Conservation (phyloP, 75 land plant genomes). For the Pinus tabuliformis region DNA sequence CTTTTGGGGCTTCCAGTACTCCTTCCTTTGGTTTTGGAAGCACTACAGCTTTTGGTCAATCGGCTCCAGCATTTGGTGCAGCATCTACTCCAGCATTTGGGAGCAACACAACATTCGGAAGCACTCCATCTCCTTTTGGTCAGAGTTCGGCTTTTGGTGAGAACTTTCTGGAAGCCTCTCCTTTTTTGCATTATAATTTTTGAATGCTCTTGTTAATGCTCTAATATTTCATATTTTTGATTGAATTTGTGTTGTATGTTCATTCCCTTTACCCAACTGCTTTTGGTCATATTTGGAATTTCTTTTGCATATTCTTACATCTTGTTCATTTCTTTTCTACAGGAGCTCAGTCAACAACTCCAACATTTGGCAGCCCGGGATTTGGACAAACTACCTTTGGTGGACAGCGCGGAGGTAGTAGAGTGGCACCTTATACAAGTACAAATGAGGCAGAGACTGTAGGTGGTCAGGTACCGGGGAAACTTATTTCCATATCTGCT, state of each 20-base stretch:
- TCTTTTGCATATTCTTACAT: not conserved
- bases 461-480: conserved; percentile 59
- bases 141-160: conserved; percentile 63
- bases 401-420: conserved; percentile 77
- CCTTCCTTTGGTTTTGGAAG: conserved; percentile 58
- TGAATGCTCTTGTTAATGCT: not conserved
- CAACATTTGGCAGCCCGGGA: conserved; percentile 60
- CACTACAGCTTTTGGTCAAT: conserved; percentile 39
- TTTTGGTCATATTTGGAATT: not conserved
- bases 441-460: conserved; percentile 72
- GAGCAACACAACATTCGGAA: conserved; percentile 61
- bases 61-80: conserved; percentile 42
- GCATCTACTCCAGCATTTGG: conserved; percentile 70
- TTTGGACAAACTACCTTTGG: conserved; percentile 76
- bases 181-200: not conserved
- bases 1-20: conserved; percentile 45
- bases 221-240: not conserved
- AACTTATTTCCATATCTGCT: conserved; percentile 94
- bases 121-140: conserved; percentile 57
- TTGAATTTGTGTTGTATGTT: not conserved
- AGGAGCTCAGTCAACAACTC: conserved; percentile 62
- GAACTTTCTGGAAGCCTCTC: not conserved
- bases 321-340: not conserved
- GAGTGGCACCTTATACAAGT: conserved; percentile 62
- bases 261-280: not conserved